Conservation (phyloP, 2,329 filamentous ascomycete genomes). For the Seiridium unicorne region DNA sequence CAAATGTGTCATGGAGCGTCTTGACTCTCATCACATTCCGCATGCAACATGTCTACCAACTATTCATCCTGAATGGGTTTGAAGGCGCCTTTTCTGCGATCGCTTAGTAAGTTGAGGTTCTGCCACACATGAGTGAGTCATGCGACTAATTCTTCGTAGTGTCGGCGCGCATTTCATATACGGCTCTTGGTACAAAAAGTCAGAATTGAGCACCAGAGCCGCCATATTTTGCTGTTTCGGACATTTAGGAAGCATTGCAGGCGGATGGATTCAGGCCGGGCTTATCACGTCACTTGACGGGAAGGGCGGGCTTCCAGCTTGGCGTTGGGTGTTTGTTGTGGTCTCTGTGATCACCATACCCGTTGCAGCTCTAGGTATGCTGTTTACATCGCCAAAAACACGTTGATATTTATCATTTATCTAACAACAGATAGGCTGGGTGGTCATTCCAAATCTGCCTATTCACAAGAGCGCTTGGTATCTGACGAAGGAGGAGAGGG, state of each 20-base stretch:
- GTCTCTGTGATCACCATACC: slow-evolving; percentile 56
- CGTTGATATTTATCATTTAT: background rate
- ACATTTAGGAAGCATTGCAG: slow-evolving; percentile 41
- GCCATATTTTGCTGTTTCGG: slow-evolving; percentile 42
- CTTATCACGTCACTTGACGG: slow-evolving; percentile 40
- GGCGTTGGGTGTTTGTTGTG: slow-evolving; percentile 53
- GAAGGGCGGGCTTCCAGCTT: slow-evolving; percentile 16
- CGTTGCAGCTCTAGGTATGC: slow-evolving; percentile 43
- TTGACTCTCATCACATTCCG: slow-evolving; percentile 27
- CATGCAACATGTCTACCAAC: slow-evolving; percentile 28
- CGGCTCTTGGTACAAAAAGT: slow-evolving; percentile 41
- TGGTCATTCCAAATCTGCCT: slow-evolving; percentile 42
- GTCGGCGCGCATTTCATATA: slow-evolving; percentile 43
- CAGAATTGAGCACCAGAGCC: slow-evolving; percentile 38
- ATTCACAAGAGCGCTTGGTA: slow-evolving; percentile 39
- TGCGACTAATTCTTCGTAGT: slow-evolving; percentile 13
- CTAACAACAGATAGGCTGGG: slow-evolving; percentile 31
- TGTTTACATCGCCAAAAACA: background rate
- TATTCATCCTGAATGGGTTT: slow-evolving; percentile 33
- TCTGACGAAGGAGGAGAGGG: slow-evolving; percentile 30
- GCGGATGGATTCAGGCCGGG: slow-evolving; percentile 46
- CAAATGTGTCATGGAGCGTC: slow-evolving; percentile 30
- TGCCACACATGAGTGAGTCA: too few relatives aligned
- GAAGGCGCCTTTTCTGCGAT: slow-evolving; percentile 30
- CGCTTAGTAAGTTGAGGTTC: slow-evolving; percentile 24